These are phyloP conservation scores for Noccaea caerulescens DNA, from an alignment of 345 rosid genomes.

Conservation along the genomic window DNA sequence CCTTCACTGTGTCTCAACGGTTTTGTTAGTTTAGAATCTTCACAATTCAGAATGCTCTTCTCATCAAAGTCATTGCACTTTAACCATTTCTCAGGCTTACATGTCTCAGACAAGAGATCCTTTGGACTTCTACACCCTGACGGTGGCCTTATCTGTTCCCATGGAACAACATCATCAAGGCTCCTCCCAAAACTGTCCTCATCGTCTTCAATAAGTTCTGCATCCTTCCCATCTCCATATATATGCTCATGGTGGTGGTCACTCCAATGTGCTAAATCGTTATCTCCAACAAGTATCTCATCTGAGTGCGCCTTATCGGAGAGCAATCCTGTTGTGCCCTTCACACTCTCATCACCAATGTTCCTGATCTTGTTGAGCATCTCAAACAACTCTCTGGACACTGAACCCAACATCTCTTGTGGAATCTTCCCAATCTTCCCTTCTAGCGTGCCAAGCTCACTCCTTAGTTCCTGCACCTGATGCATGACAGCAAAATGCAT, in stretches of 20 bases:
- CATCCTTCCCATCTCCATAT: conserved; percentile 75
- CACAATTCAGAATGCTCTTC: conserved; percentile 89
- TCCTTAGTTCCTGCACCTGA: conserved; percentile 81
- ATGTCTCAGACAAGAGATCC: conserved; percentile 70
- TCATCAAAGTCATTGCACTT: conserved; percentile 89
- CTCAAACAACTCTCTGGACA: conserved; percentile 81
- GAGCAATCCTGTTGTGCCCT: conserved; percentile 59
- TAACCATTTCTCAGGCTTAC: conserved; percentile 90
- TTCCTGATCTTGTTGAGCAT: conserved; percentile 68
- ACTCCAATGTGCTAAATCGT: conserved; percentile 87
- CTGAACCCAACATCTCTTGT: conserved; percentile 57
- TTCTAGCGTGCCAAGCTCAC: conserved; percentile 70
- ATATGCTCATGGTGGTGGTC: conserved; percentile 68
- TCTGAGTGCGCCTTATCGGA: conserved; percentile 61
- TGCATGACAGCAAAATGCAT: conserved; percentile 67
- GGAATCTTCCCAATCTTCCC: conserved; percentile 75
- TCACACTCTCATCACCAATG: conserved; percentile 71
- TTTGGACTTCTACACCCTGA: conserved; percentile 70
- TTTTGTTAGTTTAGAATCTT: conserved; percentile 89
- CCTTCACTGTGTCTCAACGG: conserved; percentile 66
- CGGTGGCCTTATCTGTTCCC: conserved; percentile 73
- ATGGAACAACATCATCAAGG: conserved; percentile 89
- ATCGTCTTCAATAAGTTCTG: conserved; percentile 84
- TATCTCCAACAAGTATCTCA: conserved; percentile 76
- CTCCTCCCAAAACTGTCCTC: conserved; percentile 89